A percentile compares a stretch with the other conserved stretches of the same genome.
Conservation (phyloP, 768 basidiomycete species). For the Porphyrellus cyaneotinctus region DNA sequence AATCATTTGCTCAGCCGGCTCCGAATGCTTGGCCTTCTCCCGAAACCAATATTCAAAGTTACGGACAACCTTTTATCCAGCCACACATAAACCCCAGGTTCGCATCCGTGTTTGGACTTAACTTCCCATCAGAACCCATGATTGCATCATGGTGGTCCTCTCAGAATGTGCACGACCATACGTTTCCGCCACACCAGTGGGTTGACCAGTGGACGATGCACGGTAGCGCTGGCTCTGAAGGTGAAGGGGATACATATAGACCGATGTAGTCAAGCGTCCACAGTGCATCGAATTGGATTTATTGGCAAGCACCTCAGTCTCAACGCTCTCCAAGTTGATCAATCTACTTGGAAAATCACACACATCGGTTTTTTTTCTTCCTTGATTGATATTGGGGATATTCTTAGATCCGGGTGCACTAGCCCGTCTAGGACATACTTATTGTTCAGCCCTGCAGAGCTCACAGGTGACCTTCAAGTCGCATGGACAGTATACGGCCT, state of each 20-base stretch:
- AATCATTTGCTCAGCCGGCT: conserved; percentile 7
- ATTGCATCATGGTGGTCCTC: conserved; percentile 14
- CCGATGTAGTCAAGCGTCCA: conserved; percentile 21
- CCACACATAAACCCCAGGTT: conserved; percentile 85
- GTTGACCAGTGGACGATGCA: conserved; percentile 39
- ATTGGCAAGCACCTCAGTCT: conserved; percentile 12
- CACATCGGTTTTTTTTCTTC: background rate
- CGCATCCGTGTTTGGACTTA: conserved; percentile 59
- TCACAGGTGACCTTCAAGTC: background rate
- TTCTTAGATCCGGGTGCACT: background rate
- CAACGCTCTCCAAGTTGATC: conserved; percentile 1
- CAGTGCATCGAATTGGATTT: conserved; percentile 14
- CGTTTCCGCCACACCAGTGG: conserved; percentile 24
- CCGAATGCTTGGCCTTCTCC: conserved; percentile 19
- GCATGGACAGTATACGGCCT: background rate
- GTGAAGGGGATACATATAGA: conserved; percentile 26
- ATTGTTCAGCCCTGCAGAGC: background rate
- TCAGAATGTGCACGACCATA: conserved; percentile 13
- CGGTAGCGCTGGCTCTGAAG: conserved; percentile 20
- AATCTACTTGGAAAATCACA: background rate
- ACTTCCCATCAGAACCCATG: conserved; percentile 28
- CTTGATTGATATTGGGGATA: background rate
- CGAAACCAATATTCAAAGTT: conserved; percentile 11
- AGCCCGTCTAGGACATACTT: background rate
- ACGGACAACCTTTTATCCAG: conserved; percentile 44